phyloP scores from a whole-genome alignment of 1,284 basidiomycete species.

The Neotropicomus parvogracilis region DNA sequence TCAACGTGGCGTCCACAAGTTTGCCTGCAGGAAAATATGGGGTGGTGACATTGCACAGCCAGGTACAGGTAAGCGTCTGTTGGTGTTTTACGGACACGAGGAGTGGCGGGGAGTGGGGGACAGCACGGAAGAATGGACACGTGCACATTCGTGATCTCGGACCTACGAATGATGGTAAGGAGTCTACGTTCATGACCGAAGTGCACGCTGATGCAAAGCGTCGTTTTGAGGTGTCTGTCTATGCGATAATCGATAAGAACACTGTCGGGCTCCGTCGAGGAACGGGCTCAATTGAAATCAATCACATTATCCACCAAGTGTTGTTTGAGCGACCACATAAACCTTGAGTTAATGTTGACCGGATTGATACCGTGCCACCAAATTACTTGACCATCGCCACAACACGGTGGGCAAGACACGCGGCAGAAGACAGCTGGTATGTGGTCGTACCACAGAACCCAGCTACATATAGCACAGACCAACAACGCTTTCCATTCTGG shows the following conservation, averaged over 20 bases:
- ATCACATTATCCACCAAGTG: not conserved
- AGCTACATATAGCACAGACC: conserved; percentile 9
- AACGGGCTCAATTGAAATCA: conserved; percentile 5
- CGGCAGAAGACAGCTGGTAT: not conserved
- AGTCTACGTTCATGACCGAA: not conserved
- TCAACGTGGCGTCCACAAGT: conserved; percentile 21
- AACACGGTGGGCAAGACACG: conserved; percentile 6
- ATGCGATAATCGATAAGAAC: conserved; percentile 2
- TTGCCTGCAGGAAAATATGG: conserved; percentile 24
- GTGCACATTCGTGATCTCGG: conserved; percentile 13
- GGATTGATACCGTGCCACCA: not conserved
- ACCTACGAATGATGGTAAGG: not conserved
- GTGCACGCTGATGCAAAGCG: conserved; percentile 5
- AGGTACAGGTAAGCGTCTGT: conserved; percentile 15
- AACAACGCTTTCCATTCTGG: conserved; percentile 24
- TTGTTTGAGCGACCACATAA: conserved; percentile 1
- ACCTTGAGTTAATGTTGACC: conserved; percentile 7
- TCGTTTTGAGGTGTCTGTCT: not conserved
- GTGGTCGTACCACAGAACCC: conserved; percentile 12
- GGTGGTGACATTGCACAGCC: conserved; percentile 7
- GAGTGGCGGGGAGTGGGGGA: not conserved
- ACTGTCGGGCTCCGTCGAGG: not conserved
- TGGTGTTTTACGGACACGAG: conserved; percentile 18
- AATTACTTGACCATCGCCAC: conserved; percentile 1
- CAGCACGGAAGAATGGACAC: conserved; percentile 21